A percentile compares a stretch with the other conserved stretches of the same genome.
Conservation (phyloP, 805 yeast species). For the Cyberlindnera galapagoensis region DNA sequence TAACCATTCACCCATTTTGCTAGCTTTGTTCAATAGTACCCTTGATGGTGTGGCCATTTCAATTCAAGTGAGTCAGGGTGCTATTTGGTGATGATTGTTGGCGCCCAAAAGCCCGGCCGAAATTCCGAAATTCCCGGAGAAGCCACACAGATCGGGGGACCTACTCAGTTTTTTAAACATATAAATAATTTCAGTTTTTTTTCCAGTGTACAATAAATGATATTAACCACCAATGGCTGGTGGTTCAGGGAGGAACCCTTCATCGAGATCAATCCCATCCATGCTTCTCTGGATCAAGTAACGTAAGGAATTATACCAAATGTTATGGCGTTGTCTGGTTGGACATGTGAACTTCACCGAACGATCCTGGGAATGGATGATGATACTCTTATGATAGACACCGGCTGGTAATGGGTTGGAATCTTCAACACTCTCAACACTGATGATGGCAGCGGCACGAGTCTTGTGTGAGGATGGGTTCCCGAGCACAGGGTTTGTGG, state of each 20-base stretch:
- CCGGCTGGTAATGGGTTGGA: slow-evolving; percentile 88
- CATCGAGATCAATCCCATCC: slow-evolving; percentile 46
- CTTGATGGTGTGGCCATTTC: no score
- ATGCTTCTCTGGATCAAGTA: slow-evolving; percentile 63
- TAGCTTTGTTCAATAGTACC: slow-evolving; percentile 8
- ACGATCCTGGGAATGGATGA: slow-evolving; percentile 59
- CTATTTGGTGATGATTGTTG: no score
- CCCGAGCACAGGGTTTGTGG: slow-evolving; percentile 66
- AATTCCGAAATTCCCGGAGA: no score
- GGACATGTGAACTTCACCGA: slow-evolving; percentile 79
- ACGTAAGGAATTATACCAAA: slow-evolving; percentile 82
- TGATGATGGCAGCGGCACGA: slow-evolving; percentile 70
- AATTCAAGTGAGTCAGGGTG: no score
- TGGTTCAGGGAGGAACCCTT: no score
- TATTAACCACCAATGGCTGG: no score
- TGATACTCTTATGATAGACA: slow-evolving; percentile 73
- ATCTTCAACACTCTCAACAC: slow-evolving; percentile 77
- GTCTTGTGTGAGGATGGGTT: slow-evolving; percentile 64
- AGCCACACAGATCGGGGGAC: no score
- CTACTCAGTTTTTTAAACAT: no score
- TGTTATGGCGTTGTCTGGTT: slow-evolving; percentile 78
- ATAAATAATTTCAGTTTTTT: no score
- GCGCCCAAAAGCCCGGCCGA: no score
- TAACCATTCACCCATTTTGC: slow-evolving; percentile 51
- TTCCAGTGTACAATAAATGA: no score